Conservation (phyloP, 768 basidiomycete species). For the Lactifluus rugatus region DNA sequence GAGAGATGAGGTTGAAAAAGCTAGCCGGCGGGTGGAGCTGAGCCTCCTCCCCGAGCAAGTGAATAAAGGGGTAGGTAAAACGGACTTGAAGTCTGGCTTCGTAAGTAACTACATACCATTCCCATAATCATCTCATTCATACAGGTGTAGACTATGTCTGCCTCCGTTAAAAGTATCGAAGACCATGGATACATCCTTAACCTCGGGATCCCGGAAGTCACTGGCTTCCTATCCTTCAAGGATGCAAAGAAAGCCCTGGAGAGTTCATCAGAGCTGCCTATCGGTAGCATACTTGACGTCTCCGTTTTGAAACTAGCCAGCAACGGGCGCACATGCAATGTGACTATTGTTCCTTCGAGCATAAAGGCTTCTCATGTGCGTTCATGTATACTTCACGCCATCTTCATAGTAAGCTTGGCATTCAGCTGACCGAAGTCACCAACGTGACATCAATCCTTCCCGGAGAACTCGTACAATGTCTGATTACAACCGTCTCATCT, state of each 20-base stretch:
- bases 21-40: constrained; percentile 74
- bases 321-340: constrained; percentile 72
- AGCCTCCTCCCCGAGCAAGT: constrained; percentile 77
- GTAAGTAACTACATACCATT: constrained; percentile 37
- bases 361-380: constrained; percentile 49
- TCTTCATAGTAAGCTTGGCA: not conserved
- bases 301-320: constrained; percentile 58
- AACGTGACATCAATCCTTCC: constrained; percentile 79
- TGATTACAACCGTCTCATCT: constrained; percentile 67
- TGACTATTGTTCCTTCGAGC: constrained; percentile 43
- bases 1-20: constrained; percentile 56
- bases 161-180: constrained; percentile 74
- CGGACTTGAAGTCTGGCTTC: constrained; percentile 66
- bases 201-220: constrained; percentile 65
- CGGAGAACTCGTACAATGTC: constrained; percentile 68
- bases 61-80: constrained; percentile 68
- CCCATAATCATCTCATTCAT: not conserved
- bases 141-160: constrained; percentile 53
- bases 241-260: constrained; percentile 42
- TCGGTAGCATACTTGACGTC: constrained; percentile 61
- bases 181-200: constrained; percentile 93
- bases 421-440: constrained; percentile 65
- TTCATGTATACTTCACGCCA: constrained; percentile 9
- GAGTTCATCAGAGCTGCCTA: constrained; percentile 32
- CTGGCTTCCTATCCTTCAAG: constrained; percentile 79